Evolutionary conservation across 2,329 filamentous ascomycete genomes (phyloP).

Genomic region (Apiospora sp.): DNA sequence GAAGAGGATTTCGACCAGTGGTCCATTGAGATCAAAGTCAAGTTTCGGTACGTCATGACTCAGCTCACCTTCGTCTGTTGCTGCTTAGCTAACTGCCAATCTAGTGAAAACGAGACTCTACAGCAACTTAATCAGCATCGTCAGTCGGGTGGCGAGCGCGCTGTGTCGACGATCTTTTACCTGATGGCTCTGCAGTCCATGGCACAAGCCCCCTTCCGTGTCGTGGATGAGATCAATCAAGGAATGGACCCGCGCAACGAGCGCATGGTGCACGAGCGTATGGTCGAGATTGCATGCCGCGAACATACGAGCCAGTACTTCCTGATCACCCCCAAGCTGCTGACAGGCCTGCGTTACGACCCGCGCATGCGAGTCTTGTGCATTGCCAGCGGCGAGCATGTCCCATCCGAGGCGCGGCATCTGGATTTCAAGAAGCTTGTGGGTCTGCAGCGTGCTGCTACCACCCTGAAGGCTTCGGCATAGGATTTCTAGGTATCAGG

Average conservation of each 20-base stretch:
- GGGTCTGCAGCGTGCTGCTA: conserved; percentile 14
- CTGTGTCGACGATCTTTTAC: conserved; percentile 98
- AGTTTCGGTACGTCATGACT: conserved; percentile 75
- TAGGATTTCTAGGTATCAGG: neutral
- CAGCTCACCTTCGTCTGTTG: neutral
- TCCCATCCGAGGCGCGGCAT: conserved; percentile 62
- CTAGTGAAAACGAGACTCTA: conserved; percentile 79
- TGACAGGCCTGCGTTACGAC: conserved; percentile 86
- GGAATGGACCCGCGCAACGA: conserved; percentile 99
- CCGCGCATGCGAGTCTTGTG: conserved; percentile 91
- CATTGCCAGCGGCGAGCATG: conserved; percentile 87
- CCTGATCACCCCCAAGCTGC: conserved; percentile 94
- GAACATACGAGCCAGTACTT: conserved; percentile 89
- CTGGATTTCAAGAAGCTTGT: conserved; percentile 59
- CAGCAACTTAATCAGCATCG: conserved; percentile 89
- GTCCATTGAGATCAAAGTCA: conserved; percentile 93
- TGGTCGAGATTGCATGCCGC: conserved; percentile 96
- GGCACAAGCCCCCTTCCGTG: conserved; percentile 93
- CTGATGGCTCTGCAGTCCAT: conserved; percentile 97
- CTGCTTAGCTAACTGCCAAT: neutral
- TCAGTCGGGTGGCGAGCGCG: conserved; percentile 94
- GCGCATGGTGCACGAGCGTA: conserved; percentile 95
- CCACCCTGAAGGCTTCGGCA: conserved; percentile 3
- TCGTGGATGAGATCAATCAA: conserved; percentile 99
- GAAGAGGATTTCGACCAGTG: conserved; percentile 93